Conservation (phyloP, 2,329 filamentous ascomycete genomes). For the Bipolaris zeicola region DNA sequence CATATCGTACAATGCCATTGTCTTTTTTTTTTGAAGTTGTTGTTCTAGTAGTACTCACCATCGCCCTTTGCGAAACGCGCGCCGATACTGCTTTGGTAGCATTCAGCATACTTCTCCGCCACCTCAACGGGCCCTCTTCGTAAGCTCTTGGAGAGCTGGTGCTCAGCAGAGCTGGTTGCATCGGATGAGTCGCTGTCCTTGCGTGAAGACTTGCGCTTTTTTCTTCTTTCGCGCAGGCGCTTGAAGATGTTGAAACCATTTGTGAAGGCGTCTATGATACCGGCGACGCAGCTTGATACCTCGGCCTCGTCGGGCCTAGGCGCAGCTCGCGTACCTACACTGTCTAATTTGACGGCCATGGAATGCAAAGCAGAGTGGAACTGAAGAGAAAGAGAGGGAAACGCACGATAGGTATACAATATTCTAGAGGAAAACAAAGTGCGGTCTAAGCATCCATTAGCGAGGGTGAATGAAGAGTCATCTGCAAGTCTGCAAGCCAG, state of each 20-base stretch:
- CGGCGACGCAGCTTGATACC: slow-evolving; percentile 46
- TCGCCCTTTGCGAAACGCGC: slow-evolving; percentile 52
- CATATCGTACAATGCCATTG: neutral
- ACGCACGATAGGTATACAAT: slow-evolving; percentile 18
- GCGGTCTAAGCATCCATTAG: slow-evolving; percentile 28
- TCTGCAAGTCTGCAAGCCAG: slow-evolving; percentile 15
- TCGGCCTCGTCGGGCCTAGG: slow-evolving; percentile 31
- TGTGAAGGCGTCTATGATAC: slow-evolving; percentile 53
- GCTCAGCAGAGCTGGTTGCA: slow-evolving; percentile 40
- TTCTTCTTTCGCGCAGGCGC: slow-evolving; percentile 45
- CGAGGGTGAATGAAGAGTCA: slow-evolving; percentile 35
- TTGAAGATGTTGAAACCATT: slow-evolving; percentile 55
- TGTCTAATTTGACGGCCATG: slow-evolving; percentile 34
- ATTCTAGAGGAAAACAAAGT: slow-evolving; percentile 22
- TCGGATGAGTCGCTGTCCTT: slow-evolving; percentile 27
- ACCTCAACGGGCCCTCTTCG: slow-evolving; percentile 51
- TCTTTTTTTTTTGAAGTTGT: neutral
- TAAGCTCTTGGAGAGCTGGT: slow-evolving; percentile 49
- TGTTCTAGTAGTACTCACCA: slow-evolving; percentile 39
- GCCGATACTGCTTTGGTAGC: slow-evolving; percentile 44
- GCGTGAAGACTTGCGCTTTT: slow-evolving; percentile 36
- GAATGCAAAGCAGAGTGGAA: slow-evolving; percentile 10
- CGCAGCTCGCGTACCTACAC: slow-evolving; percentile 15
- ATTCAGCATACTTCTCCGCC: slow-evolving; percentile 49
- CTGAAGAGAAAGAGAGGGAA: slow-evolving; percentile 14